Evolutionary conservation across 208 protist genomes (phyloP).

Genomic region (Leishmania tarentolae): DNA sequence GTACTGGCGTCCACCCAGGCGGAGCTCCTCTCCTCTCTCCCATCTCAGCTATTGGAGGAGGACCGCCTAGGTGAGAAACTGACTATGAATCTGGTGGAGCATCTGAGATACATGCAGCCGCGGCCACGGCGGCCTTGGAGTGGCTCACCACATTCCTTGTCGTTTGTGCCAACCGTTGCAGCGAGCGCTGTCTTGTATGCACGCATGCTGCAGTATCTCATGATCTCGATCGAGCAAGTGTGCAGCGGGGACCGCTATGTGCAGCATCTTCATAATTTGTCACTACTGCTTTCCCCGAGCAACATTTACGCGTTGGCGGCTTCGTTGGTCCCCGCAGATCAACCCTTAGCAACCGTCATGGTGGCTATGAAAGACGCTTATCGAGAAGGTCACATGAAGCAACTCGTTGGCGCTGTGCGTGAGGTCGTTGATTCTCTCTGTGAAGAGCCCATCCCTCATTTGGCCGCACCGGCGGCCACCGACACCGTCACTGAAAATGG

Average conservation of each 20-base stretch:
- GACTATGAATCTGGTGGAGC: conserved; percentile 24
- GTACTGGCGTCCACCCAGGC: conserved; percentile 17
- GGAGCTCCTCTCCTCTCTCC: conserved; percentile 29
- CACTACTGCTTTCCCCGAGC: conserved; percentile 36
- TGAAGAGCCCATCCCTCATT: conserved; percentile 8
- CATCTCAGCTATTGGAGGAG: conserved; percentile 16
- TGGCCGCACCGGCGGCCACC: neutral
- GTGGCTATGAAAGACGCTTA: conserved; percentile 35
- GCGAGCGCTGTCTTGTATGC: conserved; percentile 42
- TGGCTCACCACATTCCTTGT: neutral
- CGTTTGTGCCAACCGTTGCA: conserved; percentile 37
- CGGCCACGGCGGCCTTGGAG: conserved; percentile 13
- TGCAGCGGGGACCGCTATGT: conserved; percentile 18
- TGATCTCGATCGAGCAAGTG: conserved; percentile 20
- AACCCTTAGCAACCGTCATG: conserved; percentile 49
- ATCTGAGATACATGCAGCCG: neutral
- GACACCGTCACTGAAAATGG: neutral
- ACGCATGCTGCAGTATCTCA: conserved; percentile 41
- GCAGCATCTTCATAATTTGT: conserved; percentile 37
- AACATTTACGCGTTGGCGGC: conserved; percentile 56
- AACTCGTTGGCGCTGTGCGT: conserved; percentile 40
- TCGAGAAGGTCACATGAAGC: conserved; percentile 22
- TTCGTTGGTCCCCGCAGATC: conserved; percentile 53
- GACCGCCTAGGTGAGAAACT: conserved; percentile 13
- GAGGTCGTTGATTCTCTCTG: conserved; percentile 40